Percentiles rank a stretch among this genome's conserved stretches.
phyloP scores from a whole-genome alignment of 2,329 filamentous ascomycete genomes.

The Beauveria brongniartii region DNA sequence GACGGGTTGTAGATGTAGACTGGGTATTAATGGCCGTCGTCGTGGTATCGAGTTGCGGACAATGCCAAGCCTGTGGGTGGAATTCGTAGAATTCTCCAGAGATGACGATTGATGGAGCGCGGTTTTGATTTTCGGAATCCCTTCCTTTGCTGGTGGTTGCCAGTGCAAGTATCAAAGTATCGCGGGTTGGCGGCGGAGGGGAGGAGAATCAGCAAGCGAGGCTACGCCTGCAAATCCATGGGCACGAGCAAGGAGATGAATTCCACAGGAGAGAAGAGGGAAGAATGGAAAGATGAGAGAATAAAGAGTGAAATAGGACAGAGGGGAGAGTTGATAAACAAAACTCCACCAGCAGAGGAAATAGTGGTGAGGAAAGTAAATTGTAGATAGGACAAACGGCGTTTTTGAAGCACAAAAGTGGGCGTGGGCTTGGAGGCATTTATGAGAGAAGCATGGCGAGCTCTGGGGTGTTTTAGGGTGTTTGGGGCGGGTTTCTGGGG shows the following conservation, averaged over 20 bases:
- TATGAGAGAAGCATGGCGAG: slow-evolving; percentile 5
- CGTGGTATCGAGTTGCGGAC: not conserved
- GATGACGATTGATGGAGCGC: not conserved
- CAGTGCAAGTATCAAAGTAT: not conserved
- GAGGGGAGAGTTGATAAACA: slow-evolving; percentile 4
- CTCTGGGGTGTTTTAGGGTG: not conserved
- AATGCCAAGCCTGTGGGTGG: not conserved
- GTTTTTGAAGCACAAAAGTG: slow-evolving; percentile 5
- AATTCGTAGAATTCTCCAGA: not conserved
- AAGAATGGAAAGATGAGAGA: not conserved
- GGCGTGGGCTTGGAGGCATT: slow-evolving; percentile 10
- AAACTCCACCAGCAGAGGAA: slow-evolving; percentile 6
- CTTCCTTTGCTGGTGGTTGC: not conserved
- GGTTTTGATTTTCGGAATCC: too few species aligned
- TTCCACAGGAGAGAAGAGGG: not conserved
- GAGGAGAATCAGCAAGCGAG: not conserved
- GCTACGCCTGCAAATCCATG: slow-evolving; percentile 7
- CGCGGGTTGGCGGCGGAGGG: not conserved
- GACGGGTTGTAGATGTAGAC: not conserved
- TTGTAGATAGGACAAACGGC: slow-evolving; percentile 7
- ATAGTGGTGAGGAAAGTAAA: not conserved
- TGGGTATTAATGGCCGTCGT: not conserved
- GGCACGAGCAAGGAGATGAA: not conserved
- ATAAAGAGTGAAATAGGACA: not conserved
- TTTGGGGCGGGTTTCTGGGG: not conserved